phyloP scores from a whole-genome alignment of 2,329 filamentous ascomycete genomes.

The Metarhizium guizhouense region DNA sequence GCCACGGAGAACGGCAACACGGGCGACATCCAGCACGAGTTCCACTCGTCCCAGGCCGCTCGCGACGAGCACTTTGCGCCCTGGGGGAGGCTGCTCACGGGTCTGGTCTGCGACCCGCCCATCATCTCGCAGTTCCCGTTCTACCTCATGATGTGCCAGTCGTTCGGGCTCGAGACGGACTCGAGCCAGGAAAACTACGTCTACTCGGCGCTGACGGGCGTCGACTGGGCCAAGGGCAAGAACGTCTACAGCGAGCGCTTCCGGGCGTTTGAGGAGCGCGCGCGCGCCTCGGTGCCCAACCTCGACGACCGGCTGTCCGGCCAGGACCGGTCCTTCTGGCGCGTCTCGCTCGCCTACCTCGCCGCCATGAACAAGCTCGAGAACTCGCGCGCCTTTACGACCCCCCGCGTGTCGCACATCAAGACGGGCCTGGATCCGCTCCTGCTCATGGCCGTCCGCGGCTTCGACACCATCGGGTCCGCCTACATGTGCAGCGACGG shows the following conservation, averaged over 20 bases:
- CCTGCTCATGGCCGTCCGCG: slow-evolving; percentile 4
- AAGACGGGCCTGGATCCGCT: slow-evolving; percentile 3
- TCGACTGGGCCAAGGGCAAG: slow-evolving; percentile 6
- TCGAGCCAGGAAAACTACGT: slow-evolving; percentile 6
- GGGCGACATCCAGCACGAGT: neutral
- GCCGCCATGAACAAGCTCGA: slow-evolving; percentile 4
- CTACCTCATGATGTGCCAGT: slow-evolving; percentile 10
- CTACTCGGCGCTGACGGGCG: slow-evolving; percentile 5
- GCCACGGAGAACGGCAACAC: slow-evolving; percentile 1
- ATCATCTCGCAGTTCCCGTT: slow-evolving; percentile 9
- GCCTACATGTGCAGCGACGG: slow-evolving; percentile 10
- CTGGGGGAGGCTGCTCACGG: slow-evolving; percentile 8
- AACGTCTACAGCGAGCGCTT: slow-evolving; percentile 4
- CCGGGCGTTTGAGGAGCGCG: slow-evolving; percentile 1
- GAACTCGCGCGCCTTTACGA: neutral
- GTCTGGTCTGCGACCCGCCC: slow-evolving; percentile 7
- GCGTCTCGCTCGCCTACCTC: slow-evolving; percentile 6
- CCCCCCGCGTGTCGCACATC: slow-evolving; percentile 3
- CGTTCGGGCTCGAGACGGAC: slow-evolving; percentile 4
- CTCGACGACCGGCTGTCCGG: slow-evolving; percentile 5
- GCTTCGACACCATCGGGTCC: slow-evolving; percentile 5
- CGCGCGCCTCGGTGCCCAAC: neutral
- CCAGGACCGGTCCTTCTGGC: slow-evolving; percentile 6
- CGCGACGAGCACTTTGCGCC: slow-evolving; percentile 4
- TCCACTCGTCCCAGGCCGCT: slow-evolving; percentile 1